Evolutionary conservation across 2,329 filamentous ascomycete species (phyloP).

Genomic region (Exophiala phaeomuriformis): DNA sequence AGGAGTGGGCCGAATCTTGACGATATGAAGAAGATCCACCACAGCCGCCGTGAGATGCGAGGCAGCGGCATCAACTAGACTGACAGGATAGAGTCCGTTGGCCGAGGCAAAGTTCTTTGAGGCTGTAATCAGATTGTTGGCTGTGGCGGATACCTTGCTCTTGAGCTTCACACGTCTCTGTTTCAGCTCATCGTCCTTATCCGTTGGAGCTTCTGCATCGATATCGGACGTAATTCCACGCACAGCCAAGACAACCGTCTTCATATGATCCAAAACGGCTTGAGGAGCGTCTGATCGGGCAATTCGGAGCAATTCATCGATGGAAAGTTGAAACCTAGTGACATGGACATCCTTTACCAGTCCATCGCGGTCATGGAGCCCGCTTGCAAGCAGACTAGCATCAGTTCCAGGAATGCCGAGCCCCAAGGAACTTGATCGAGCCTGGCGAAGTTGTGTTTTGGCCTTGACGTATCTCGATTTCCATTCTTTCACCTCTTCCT

Average conservation of each 20-base stretch:
- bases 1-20: constrained; percentile 74
- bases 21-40: constrained; percentile 73
- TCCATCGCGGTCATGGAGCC: constrained; percentile 64
- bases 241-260: constrained; percentile 72
- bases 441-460: constrained; percentile 76
- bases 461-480: constrained; percentile 78
- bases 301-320: constrained; percentile 78
- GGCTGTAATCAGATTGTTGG: constrained; percentile 91
- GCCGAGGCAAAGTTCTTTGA: constrained; percentile 83
- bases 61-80: constrained; percentile 83
- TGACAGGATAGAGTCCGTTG: constrained; percentile 83
- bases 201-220: constrained; percentile 48
- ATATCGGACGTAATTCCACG: constrained; percentile 79
- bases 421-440: constrained; percentile 73
- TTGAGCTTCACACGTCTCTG: constrained; percentile 65
- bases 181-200: constrained; percentile 46
- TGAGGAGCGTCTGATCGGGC: constrained; percentile 68
- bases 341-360: constrained; percentile 85
- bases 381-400: constrained; percentile 50
- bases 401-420: constrained; percentile 46
- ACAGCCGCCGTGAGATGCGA: constrained; percentile 81
- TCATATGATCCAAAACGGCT: constrained; percentile 76
- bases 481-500: constrained; percentile 82
- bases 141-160: constrained; percentile 77
- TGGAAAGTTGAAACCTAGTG: constrained; percentile 87